Percentiles rank a stretch among this genome's conserved stretches.
Conservation (phyloP, 169 alveolate genomes). For the Cystoisospora suis region DNA sequence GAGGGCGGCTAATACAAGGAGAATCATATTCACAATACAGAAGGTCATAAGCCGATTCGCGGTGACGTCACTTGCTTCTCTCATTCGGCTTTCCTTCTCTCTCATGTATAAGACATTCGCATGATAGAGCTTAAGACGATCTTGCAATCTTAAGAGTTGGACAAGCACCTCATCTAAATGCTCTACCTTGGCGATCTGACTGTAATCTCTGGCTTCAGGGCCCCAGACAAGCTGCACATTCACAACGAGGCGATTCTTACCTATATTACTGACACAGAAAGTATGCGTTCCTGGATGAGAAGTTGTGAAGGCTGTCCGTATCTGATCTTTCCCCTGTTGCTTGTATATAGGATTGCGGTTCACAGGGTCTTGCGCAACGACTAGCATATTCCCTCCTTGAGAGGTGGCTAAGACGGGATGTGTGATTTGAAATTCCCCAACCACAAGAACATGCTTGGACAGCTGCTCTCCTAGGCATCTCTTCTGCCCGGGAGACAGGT, state of each 20-base stretch:
- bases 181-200: conserved; percentile 64
- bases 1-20: conserved; percentile 45
- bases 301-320: conserved; percentile 58
- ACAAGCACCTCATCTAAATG: conserved; percentile 60
- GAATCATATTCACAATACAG: conserved; percentile 38
- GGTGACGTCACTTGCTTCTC: conserved; percentile 48
- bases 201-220: conserved; percentile 63
- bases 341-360: conserved; percentile 48
- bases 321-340: conserved; percentile 53
- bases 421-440: conserved; percentile 43
- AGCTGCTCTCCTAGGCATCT: conserved; percentile 66
- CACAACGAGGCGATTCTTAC: conserved; percentile 26
- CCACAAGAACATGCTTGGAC: conserved; percentile 51
- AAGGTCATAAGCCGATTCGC: conserved; percentile 39
- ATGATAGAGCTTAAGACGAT: conserved; percentile 58
- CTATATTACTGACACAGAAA: conserved; percentile 50
- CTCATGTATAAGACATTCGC: conserved; percentile 57
- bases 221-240: conserved; percentile 61
- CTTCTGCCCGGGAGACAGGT: conserved; percentile 43
- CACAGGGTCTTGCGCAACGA: conserved; percentile 46
- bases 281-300: conserved; percentile 50
- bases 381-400: conserved; percentile 39
- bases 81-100: conserved; percentile 49
- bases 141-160: conserved; percentile 59
- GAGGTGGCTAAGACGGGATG: conserved; percentile 7